Percentiles rank a stretch among this genome's conserved stretches.
Evolutionary conservation across 345 rosid genomes (phyloP).

Genomic region (Eucalyptus viminalis): DNA sequence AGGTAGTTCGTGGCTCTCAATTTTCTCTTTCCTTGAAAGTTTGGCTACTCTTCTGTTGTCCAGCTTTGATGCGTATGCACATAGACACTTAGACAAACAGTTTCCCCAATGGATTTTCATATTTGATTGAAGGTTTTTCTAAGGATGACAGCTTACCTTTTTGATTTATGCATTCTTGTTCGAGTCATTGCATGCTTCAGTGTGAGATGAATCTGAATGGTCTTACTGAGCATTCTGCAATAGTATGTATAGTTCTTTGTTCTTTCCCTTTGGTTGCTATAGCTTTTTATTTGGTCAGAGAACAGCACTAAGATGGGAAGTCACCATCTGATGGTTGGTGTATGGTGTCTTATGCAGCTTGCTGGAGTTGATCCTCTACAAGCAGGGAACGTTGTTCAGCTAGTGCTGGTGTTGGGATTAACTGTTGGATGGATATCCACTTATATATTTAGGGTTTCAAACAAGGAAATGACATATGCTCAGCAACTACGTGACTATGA

Average conservation of each 20-base stretch:
- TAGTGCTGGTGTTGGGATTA: slow-evolving; percentile 75
- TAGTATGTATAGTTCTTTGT: background rate
- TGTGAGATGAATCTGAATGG: background rate
- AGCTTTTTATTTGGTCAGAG: background rate
- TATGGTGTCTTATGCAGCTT: slow-evolving; percentile 24
- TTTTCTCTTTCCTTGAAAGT: background rate
- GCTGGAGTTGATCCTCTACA: slow-evolving; percentile 80
- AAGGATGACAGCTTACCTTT: background rate
- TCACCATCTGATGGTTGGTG: background rate
- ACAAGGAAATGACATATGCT: slow-evolving; percentile 97
- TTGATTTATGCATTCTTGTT: background rate
- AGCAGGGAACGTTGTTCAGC: slow-evolving; percentile 87
- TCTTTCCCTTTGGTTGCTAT: background rate
- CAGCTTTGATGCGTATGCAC: background rate
- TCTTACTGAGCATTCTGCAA: background rate
- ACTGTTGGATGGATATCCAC: slow-evolving; percentile 93
- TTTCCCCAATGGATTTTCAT: background rate
- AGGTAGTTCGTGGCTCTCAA: slow-evolving; percentile 24
- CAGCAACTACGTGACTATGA: slow-evolving; percentile 94
- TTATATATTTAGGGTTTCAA: slow-evolving; percentile 82
- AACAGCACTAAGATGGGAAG: background rate
- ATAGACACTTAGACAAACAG: background rate
- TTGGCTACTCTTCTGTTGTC: background rate
- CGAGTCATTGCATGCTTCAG: background rate
- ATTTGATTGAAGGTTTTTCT: background rate